Percentiles rank a stretch among this genome's conserved stretches.
Conservation (phyloP, 2,329 filamentous ascomycete genomes). For the Chaetoscypha palmicola region DNA sequence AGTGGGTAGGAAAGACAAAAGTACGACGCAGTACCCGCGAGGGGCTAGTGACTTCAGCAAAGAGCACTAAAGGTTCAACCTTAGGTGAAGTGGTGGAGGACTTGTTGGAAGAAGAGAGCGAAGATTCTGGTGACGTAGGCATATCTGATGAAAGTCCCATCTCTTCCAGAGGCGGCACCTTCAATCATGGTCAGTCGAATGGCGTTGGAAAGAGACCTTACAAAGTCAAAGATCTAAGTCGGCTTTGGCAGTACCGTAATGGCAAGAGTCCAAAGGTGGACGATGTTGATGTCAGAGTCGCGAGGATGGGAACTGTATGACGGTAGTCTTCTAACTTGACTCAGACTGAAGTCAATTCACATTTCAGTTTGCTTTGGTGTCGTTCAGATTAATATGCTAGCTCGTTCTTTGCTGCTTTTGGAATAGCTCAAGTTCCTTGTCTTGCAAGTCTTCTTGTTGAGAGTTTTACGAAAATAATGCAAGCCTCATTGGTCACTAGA, state of each 20-base stretch:
- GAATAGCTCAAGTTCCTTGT: too few relatives aligned
- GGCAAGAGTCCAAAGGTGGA: constrained; percentile 5
- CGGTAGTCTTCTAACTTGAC: not conserved
- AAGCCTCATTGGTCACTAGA: too few relatives aligned
- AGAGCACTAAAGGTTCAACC: not conserved
- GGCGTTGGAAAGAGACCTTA: constrained; percentile 3
- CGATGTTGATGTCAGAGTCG: not conserved
- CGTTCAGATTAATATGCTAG: too few relatives aligned
- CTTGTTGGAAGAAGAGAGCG: constrained; percentile 13
- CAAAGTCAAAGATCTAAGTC: constrained; percentile 6
- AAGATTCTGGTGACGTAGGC: constrained; percentile 16
- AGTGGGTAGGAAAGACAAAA: constrained; percentile 4
- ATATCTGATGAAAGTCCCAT: constrained; percentile 24
- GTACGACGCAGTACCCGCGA: not conserved
- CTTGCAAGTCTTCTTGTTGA: too few relatives aligned
- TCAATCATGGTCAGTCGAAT: not conserved
- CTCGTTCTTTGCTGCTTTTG: too few relatives aligned
- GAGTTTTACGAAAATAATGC: too few relatives aligned
- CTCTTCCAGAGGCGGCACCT: constrained; percentile 1
- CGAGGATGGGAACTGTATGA: constrained; percentile 1
- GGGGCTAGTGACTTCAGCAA: not conserved
- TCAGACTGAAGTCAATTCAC: not conserved
- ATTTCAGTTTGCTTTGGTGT: too few relatives aligned
- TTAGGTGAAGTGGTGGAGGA: too few relatives aligned
- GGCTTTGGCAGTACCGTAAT: constrained; percentile 7